Conservation (phyloP, 495 filamentous ascomycete genomes). For the Arthonia radiata region DNA sequence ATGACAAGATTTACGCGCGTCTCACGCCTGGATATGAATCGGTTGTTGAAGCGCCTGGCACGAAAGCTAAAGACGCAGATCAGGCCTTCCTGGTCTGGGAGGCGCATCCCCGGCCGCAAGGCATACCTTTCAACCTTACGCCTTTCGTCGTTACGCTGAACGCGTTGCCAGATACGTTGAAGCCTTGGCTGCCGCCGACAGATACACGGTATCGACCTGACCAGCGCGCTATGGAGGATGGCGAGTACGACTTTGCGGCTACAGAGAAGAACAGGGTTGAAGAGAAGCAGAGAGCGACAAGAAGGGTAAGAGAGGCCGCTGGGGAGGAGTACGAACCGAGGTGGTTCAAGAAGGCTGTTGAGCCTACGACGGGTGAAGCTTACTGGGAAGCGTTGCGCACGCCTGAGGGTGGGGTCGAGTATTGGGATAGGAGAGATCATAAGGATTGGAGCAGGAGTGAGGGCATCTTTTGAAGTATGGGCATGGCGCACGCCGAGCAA, state of each 20-base stretch:
- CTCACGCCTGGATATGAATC: conserved; percentile 72
- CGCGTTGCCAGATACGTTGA: conserved; percentile 51
- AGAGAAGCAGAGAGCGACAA: conserved; percentile 66
- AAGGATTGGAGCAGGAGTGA: no score
- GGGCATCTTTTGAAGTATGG: no score
- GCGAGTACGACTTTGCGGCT: conserved; percentile 79
- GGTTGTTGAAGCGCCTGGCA: conserved; percentile 27
- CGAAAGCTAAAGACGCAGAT: conserved; percentile 23
- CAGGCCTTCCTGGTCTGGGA: conserved; percentile 88
- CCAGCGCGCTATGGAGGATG: conserved; percentile 97
- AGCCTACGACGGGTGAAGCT: conserved; percentile 61
- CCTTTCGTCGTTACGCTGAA: conserved; percentile 91
- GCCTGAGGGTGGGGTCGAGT: neutral
- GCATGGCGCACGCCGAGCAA: no score
- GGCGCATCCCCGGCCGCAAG: conserved; percentile 50
- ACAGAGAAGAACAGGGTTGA: conserved; percentile 87
- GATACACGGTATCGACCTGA: conserved; percentile 80
- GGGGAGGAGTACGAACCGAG: conserved; percentile 65
- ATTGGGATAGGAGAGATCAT: neutral
- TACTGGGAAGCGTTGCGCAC: conserved; percentile 35
- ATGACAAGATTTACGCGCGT: conserved; percentile 88
- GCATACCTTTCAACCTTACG: conserved; percentile 89
- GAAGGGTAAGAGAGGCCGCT: conserved; percentile 41
- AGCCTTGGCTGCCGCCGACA: conserved; percentile 57
- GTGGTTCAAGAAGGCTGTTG: conserved; percentile 56